Base-by-base conservation (phyloP, 192 early-diverging fungal species). In the Linnemannia zychae region DNA sequence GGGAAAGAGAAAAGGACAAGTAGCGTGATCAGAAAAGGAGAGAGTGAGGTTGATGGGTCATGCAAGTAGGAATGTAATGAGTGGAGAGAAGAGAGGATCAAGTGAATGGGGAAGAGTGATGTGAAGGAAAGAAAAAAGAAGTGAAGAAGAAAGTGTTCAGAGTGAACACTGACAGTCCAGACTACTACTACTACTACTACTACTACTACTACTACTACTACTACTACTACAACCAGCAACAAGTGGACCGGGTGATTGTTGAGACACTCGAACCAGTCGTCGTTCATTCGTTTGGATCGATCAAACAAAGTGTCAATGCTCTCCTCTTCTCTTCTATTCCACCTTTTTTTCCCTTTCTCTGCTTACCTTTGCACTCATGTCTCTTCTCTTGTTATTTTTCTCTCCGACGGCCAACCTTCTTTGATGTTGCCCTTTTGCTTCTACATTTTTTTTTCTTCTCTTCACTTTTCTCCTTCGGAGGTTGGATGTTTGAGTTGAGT, bases 371-470 rank as follows among this genome's bases (percentile, higher is more conserved):
- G 53, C 53, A n/a, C 22, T 22, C 57, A 3, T 20, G 6, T 12
- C 57, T 63, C 52, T 24, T 24, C 52, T 7, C 22, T 52, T 3
- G 6, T 53, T 57, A 24, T 6, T 57, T 33, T 44, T 63, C 28
- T 31, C 57, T 63, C 57, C 57, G 57, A 63, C 57, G 22, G n/a
- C 52, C 46, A 49, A 63, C 57, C 57, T 31, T 60, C 57, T 60
- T 31, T 60, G 52, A n/a, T 53, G 20, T 18, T 24, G n/a, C 52
- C 52, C 52, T 57, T 57, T 57, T 24, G 52, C 57, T 1, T 53
- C 7, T 15, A 31, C 57, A 0, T 28, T 33, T 3, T 31, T 4
- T 24, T 60, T 24, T 24, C n/a, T 60, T 53, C 18, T 53, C 20
- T 53, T 28, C 24, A 7, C 24, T 28, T 60, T 31, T 31, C 0